Conservation (phyloP, 2,329 filamentous ascomycete species). For the Gnomoniopsis sp. region DNA sequence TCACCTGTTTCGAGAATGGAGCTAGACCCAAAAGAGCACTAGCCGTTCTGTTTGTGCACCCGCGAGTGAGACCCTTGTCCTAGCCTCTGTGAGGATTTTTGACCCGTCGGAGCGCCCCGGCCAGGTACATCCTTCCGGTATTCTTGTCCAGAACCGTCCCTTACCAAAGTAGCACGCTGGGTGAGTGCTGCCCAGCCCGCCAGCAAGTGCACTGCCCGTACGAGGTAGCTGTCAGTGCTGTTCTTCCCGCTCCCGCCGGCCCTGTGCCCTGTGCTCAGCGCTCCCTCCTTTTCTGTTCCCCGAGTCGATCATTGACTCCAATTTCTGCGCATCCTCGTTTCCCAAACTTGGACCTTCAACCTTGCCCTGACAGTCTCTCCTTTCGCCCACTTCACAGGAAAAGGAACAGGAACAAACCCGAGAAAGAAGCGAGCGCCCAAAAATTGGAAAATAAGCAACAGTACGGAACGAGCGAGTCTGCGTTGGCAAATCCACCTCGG, state of each 20-base stretch:
- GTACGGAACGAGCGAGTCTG: neutral
- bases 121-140: neutral
- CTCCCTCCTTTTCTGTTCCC: neutral
- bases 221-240: neutral
- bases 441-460: neutral
- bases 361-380: slow-evolving; percentile 7
- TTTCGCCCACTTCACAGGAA: neutral
- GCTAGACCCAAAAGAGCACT: neutral
- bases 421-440: neutral
- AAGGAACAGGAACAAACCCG: neutral
- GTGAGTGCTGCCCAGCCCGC: neutral
- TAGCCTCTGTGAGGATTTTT: neutral
- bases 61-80: neutral
- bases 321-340: neutral
- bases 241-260: neutral
- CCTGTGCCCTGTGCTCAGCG: neutral
- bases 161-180: too few relatives aligned
- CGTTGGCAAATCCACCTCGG: neutral
- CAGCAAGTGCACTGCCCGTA: neutral
- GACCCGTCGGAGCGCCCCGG: neutral
- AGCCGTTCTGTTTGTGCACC: neutral
- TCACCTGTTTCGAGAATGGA: neutral
- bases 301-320: neutral
- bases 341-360: neutral
- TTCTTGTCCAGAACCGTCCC: neutral